phyloP scores from a whole-genome alignment of 345 rosid genomes.

The Leavenworthia alabamica region DNA sequence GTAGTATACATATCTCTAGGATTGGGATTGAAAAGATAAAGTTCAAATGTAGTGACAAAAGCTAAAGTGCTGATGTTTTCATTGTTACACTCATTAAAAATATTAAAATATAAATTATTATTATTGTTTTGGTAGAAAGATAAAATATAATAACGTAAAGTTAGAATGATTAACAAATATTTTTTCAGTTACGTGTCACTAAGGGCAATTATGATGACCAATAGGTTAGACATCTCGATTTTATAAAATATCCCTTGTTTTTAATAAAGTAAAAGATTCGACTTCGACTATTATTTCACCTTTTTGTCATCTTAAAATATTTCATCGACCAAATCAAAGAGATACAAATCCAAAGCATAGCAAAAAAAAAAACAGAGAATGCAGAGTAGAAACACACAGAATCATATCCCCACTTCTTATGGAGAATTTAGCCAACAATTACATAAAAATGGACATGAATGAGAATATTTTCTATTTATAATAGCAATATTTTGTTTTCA shows the following conservation, averaged over 20 bases:
- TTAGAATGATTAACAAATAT: background rate
- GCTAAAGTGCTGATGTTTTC: background rate
- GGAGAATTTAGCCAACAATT: background rate
- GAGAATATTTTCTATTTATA: background rate
- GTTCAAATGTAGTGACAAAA: background rate
- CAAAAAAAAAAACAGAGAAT: background rate
- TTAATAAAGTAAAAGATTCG: background rate
- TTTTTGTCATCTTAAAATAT: background rate
- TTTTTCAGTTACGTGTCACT: slow-evolving; percentile 8
- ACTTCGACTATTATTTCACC: background rate
- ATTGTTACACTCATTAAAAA: too few relatives aligned
- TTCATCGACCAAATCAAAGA: background rate
- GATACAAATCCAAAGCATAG: background rate
- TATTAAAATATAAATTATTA: too few relatives aligned
- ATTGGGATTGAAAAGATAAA: background rate
- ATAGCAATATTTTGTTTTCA: background rate
- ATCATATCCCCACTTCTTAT: background rate
- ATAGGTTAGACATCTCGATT: slow-evolving; percentile 19
- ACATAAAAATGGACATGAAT: background rate
- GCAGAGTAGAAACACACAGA: background rate
- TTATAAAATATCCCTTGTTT: background rate
- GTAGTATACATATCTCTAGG: background rate
- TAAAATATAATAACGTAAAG: background rate
- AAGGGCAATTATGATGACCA: slow-evolving; percentile 23
- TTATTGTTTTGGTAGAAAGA: too few relatives aligned